Evolutionary conservation across 2,329 filamentous ascomycete species (phyloP).

Genomic region (Aphanocladium album): DNA sequence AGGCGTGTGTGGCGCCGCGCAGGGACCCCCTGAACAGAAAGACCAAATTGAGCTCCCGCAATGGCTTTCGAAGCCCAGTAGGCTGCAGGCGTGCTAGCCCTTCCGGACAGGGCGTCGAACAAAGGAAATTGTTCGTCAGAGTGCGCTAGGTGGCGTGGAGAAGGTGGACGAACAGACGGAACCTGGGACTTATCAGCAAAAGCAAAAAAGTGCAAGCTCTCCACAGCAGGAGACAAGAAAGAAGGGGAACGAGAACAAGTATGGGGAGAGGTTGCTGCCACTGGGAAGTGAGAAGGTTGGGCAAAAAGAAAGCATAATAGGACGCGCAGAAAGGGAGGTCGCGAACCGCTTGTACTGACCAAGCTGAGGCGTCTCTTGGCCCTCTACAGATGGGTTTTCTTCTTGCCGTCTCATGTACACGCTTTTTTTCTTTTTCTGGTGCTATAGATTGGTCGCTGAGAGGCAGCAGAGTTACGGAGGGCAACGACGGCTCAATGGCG

Average conservation of each 20-base stretch:
- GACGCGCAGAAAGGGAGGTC: background rate
- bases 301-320: background rate
- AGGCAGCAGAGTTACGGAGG: background rate
- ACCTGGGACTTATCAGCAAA: background rate
- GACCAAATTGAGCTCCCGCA: constrained; percentile 5
- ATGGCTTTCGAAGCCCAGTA: background rate
- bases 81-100: background rate
- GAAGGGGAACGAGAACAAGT: background rate
- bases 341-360: background rate
- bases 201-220: constrained; percentile 2
- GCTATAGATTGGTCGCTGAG: background rate
- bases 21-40: constrained; percentile 5
- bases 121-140: constrained; percentile 54
- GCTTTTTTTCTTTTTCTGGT: background rate
- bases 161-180: constrained; percentile 9
- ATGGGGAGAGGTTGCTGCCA: background rate
- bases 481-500: background rate
- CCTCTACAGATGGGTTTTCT: background rate
- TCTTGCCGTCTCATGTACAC: background rate
- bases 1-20: constrained; percentile 7
- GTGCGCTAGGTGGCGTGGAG: constrained; percentile 1
- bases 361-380: background rate
- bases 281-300: background rate
- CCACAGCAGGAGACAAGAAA: background rate
- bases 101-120: constrained; percentile 80